Conservation (phyloP, 345 rosid species). For the Dovyalis caffra region DNA sequence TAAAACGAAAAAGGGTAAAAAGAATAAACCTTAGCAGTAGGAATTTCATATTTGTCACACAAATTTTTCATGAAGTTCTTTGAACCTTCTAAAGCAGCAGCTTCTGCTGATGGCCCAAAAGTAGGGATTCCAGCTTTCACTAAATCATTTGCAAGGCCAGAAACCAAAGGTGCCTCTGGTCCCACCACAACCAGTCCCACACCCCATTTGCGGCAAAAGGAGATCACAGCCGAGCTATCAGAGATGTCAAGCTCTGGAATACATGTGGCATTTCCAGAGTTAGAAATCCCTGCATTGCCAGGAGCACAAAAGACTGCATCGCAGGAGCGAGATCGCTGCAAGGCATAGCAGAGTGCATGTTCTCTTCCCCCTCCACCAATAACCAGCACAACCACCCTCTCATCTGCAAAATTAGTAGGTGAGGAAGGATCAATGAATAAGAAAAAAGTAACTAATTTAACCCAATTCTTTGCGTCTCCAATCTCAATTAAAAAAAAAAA, state of each 20-base stretch:
- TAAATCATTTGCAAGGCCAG: conserved; percentile 80
- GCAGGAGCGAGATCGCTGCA: conserved; percentile 74
- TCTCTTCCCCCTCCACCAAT: conserved; percentile 99
- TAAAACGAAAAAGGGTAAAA: neutral
- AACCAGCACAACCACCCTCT: conserved; percentile 70
- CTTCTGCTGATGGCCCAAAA: conserved; percentile 92
- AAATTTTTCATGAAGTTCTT: conserved; percentile 90
- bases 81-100: conserved; percentile 97
- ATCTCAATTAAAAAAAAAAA: neutral
- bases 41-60: conserved; percentile 81
- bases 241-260: conserved; percentile 61
- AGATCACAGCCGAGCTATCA: conserved; percentile 63
- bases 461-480: neutral
- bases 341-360: conserved; percentile 83
- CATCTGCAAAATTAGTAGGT: conserved; percentile 36
- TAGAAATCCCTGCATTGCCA: conserved; percentile 85
- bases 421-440: neutral
- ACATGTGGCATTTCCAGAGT: conserved; percentile 80
- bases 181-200: conserved; percentile 87
- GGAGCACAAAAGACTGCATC: conserved; percentile 82
- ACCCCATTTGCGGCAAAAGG: conserved; percentile 59
- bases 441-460: neutral
- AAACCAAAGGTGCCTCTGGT: conserved; percentile 93
- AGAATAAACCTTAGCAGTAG: conserved; percentile 82
- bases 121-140: conserved; percentile 67